Evolutionary conservation across 495 filamentous ascomycete genomes (phyloP).

Genomic region (Trichoderma erinaceum): DNA sequence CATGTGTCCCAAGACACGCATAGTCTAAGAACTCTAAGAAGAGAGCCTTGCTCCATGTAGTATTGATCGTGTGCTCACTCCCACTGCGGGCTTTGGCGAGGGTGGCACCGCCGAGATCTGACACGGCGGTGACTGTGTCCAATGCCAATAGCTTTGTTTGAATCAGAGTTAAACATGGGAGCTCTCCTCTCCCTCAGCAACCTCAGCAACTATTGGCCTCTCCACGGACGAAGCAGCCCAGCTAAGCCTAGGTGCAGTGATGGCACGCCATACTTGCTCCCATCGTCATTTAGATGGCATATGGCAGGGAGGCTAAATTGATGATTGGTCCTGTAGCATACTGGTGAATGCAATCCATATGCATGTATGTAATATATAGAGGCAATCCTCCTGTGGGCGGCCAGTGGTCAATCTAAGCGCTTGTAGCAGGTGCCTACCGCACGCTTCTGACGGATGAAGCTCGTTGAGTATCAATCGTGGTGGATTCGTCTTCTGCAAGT

Average conservation of each 20-base stretch:
- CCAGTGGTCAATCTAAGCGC: background rate
- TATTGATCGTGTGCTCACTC: slow-evolving; percentile 9
- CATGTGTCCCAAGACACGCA: no score
- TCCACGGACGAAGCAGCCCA: background rate
- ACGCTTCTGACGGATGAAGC: background rate
- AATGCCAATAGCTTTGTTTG: background rate
- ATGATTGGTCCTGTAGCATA: background rate
- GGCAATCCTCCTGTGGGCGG: background rate
- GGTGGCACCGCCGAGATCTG: background rate
- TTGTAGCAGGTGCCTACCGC: background rate
- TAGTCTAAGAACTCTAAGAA: no score
- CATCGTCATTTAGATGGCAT: background rate
- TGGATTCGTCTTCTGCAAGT: background rate
- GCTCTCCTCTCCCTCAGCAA: background rate
- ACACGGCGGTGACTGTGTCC: background rate
- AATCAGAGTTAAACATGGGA: background rate
- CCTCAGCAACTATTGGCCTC: background rate
- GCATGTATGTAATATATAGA: background rate
- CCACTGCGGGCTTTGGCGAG: background rate
- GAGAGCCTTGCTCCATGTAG: background rate
- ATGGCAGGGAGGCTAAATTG: background rate
- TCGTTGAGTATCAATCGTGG: background rate
- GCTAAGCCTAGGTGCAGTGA: background rate
- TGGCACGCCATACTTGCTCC: background rate
- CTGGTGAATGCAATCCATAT: background rate